A percentile compares a stretch with the other conserved stretches of the same genome.
Conservation (phyloP, 805 yeast genomes). For the Saturnispora besseyi region DNA sequence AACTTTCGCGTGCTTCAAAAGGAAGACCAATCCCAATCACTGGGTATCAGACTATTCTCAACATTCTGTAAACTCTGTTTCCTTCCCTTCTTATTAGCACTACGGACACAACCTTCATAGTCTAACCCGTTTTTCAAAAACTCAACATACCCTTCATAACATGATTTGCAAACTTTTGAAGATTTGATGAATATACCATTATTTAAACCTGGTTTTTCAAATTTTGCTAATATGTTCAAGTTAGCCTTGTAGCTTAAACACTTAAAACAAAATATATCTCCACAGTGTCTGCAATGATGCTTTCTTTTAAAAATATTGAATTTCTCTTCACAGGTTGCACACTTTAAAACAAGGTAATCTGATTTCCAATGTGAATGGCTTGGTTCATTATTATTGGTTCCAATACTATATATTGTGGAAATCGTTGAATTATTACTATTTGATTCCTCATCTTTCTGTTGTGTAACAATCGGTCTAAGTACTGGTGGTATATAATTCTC, state of each 20-base stretch:
- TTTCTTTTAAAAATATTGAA: slow-evolving; percentile 28
- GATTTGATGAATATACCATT: not conserved
- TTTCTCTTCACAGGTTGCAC: slow-evolving; percentile 25
- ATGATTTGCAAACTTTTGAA: slow-evolving; percentile 21
- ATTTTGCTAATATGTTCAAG: slow-evolving; percentile 28
- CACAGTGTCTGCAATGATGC: slow-evolving; percentile 48
- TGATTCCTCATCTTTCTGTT: not conserved
- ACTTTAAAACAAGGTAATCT: slow-evolving; percentile 30
- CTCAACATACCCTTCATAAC: slow-evolving; percentile 20
- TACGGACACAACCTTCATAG: slow-evolving; percentile 16
- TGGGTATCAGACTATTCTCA: slow-evolving; percentile 1
- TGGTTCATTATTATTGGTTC: slow-evolving; percentile 30
- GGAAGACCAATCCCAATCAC: slow-evolving; percentile 8
- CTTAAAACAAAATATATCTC: slow-evolving; percentile 35
- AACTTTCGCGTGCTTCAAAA: not conserved
- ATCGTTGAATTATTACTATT: slow-evolving; percentile 4
- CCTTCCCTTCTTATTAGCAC: not conserved
- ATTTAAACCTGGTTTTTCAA: slow-evolving; percentile 21
- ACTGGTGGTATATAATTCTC: slow-evolving; percentile 42
- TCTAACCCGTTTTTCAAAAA: slow-evolving; percentile 21
- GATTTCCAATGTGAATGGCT: slow-evolving; percentile 47
- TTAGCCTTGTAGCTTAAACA: slow-evolving; percentile 26
- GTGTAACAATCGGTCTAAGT: slow-evolving; percentile 31
- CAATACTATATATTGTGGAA: slow-evolving; percentile 1
- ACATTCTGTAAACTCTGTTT: not conserved